These are phyloP conservation scores for Verticillium nonalfalfae DNA, from an alignment of 2,329 filamentous ascomycete species.

Conservation along the genomic window DNA sequence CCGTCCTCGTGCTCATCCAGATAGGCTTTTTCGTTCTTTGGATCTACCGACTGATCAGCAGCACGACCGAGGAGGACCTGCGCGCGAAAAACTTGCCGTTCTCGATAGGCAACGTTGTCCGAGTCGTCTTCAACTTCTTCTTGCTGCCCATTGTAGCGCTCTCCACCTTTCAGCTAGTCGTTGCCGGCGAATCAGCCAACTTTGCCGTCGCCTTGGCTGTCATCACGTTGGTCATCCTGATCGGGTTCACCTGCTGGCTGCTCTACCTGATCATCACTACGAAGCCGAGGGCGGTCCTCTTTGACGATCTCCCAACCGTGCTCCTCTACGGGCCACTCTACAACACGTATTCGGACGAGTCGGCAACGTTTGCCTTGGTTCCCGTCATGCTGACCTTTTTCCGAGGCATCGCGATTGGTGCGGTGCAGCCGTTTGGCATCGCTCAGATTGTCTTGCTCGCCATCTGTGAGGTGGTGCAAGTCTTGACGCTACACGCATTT, in stretches of 20 bases:
- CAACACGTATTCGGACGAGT: conserved; percentile 94
- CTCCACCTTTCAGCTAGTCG: conserved; percentile 86
- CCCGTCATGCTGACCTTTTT: conserved; percentile 80
- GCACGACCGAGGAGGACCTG: conserved; percentile 77
- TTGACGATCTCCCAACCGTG: conserved; percentile 87
- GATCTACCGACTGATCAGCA: conserved; percentile 64
- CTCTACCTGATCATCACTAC: conserved; percentile 75
- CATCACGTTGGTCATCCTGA: conserved; percentile 64
- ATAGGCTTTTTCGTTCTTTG: conserved; percentile 71
- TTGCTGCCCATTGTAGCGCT: conserved; percentile 79
- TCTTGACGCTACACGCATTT: conserved; percentile 83
- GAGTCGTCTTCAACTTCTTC: conserved; percentile 89
- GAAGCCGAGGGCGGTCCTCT: conserved; percentile 77
- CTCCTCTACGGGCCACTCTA: conserved; percentile 89
- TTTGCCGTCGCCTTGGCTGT: conserved; percentile 70
- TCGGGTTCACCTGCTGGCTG: conserved; percentile 72
- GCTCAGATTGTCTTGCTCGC: conserved; percentile 88
- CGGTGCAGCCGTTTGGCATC: conserved; percentile 86
- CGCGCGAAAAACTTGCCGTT: conserved; percentile 91
- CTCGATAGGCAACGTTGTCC: conserved; percentile 69
- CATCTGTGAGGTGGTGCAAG: conserved; percentile 87
- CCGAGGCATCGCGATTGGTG: conserved; percentile 84
- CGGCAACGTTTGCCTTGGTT: conserved; percentile 82
- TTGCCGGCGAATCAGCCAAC: conserved; percentile 59
- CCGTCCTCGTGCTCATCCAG: conserved; percentile 65